A percentile compares a stretch with the other conserved stretches of the same genome.
Conservation (phyloP, 176 grass and related monocot genomes). For the bread wheat (Triticum aestivum) region IWGSC_CS_RefSeq_v2.1 NC_057814.1:528285629-528286128, state of each 20-base stretch:
- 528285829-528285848: conserved; percentile 59
- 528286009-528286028: conserved; percentile 59
- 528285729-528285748: conserved; percentile 38
- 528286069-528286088: conserved; percentile 40
- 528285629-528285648: conserved; percentile 78
- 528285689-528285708: conserved; percentile 71
- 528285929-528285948: conserved; percentile 47
- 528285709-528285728: conserved; percentile 42
- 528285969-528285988: conserved; percentile 42
- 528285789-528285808: conserved; percentile 49
- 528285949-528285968: conserved; percentile 56
- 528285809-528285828: conserved; percentile 48
- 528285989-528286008: conserved; percentile 58
- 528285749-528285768: conserved; percentile 72
- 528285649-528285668: conserved; percentile 64
- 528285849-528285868: conserved; percentile 58
- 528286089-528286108: conserved; percentile 64
- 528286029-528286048: conserved; percentile 50
- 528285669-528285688: conserved; percentile 66
- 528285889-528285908: conserved; percentile 44
- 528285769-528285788: conserved; percentile 73
- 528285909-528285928: conserved; percentile 23
- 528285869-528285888: conserved; percentile 56
- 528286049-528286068: conserved; percentile 43
- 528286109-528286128: conserved; percentile 59